Percentiles rank a stretch among this genome's conserved stretches.
Evolutionary conservation across 1,284 basidiomycete genomes (phyloP).

Genomic region (Leccinum olivaceoglutinosum): DNA sequence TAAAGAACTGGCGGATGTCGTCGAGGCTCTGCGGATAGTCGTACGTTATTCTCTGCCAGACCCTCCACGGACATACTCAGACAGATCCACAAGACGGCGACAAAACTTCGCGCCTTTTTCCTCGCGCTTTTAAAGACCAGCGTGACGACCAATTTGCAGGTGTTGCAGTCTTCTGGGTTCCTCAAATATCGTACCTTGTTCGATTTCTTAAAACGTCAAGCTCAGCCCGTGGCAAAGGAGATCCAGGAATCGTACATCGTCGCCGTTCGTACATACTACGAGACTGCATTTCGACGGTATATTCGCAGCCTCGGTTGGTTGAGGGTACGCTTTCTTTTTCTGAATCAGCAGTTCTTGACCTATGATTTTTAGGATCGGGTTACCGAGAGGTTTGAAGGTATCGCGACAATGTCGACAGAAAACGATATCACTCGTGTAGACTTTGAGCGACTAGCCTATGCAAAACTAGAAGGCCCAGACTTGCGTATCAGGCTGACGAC

Average conservation of each 20-base stretch:
- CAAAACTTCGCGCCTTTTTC: constrained; percentile 87
- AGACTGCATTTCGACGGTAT: constrained; percentile 93
- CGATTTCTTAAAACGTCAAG: constrained; percentile 81
- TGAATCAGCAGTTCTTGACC: background rate
- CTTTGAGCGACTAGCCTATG: constrained; percentile 56
- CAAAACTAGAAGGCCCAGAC: constrained; percentile 71
- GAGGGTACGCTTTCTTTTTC: constrained; percentile 44
- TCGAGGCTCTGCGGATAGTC: constrained; percentile 82
- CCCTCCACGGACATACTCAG: constrained; percentile 1
- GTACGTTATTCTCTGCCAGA: constrained; percentile 38
- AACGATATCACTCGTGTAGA: constrained; percentile 39
- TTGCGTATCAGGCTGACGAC: constrained; percentile 84
- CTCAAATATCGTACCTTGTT: constrained; percentile 84
- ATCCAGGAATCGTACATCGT: constrained; percentile 85
- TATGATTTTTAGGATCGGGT: constrained; percentile 44
- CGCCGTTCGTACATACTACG: constrained; percentile 87
- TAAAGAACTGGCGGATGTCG: constrained; percentile 74
- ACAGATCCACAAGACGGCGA: constrained; percentile 59
- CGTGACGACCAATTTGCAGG: constrained; percentile 89
- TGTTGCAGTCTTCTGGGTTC: constrained; percentile 85
- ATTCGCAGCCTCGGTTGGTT: constrained; percentile 75
- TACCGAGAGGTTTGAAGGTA: constrained; percentile 58
- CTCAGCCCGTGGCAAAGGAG: constrained; percentile 80
- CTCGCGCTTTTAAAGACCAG: constrained; percentile 72
- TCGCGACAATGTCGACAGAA: constrained; percentile 41